A percentile compares a stretch with the other conserved stretches of the same genome.
Conservation (phyloP, 768 basidiomycete species). For the Thelephora ganbajun region DNA sequence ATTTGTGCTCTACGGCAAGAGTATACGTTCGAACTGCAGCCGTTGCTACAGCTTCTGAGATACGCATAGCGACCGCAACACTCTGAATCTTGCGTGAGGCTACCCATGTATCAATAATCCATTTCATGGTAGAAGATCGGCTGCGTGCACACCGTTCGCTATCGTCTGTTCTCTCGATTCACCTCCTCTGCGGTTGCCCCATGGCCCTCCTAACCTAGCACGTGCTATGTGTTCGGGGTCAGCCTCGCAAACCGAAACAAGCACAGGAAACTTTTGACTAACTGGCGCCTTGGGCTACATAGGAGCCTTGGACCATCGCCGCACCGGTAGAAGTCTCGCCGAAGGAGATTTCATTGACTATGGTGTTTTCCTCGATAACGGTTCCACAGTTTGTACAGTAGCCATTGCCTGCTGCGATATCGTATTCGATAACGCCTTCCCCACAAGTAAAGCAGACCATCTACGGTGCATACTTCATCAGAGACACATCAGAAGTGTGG, state of each 20-base stretch:
- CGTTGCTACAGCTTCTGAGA: slow-evolving; percentile 69
- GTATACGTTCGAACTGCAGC: slow-evolving; percentile 83
- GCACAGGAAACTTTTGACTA: slow-evolving; percentile 18
- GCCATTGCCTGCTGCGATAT: slow-evolving; percentile 71
- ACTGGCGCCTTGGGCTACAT: slow-evolving; percentile 88
- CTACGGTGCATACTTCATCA: slow-evolving; percentile 5
- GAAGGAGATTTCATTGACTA: slow-evolving; percentile 81
- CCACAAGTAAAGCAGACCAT: slow-evolving; percentile 66
- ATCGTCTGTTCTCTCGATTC: slow-evolving; percentile 89
- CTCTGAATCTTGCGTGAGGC: slow-evolving; percentile 75
- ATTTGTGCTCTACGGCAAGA: slow-evolving; percentile 89
- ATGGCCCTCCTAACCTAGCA: slow-evolving; percentile 71
- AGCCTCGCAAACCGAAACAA: not conserved
- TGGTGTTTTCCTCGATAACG: slow-evolving; percentile 85
- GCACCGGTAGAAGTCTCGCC: slow-evolving; percentile 89
- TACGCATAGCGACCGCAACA: slow-evolving; percentile 61
- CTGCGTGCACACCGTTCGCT: slow-evolving; percentile 54
- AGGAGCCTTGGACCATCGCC: slow-evolving; percentile 90
- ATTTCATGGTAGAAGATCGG: not conserved
- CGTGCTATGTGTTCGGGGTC: slow-evolving; percentile 35
- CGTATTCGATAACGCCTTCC: slow-evolving; percentile 76
- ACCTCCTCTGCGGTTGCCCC: slow-evolving; percentile 61
- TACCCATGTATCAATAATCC: slow-evolving; percentile 15
- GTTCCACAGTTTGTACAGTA: slow-evolving; percentile 81
- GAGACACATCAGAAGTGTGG: too few species aligned